Conservation (phyloP, 768 basidiomycete species). For the Megacollybia marginata region DNA sequence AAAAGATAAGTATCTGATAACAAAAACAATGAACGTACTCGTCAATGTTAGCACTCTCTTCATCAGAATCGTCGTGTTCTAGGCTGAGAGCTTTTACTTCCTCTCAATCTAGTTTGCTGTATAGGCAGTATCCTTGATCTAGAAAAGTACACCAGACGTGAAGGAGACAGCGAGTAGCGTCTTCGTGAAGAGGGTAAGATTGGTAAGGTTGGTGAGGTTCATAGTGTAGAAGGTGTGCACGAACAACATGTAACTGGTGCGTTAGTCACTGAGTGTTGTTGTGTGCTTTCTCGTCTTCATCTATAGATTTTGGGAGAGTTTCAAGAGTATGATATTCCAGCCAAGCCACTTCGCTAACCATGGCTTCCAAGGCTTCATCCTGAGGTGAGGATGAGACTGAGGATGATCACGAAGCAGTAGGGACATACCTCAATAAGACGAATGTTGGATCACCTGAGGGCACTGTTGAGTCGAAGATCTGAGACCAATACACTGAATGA, state of each 20-base stretch:
- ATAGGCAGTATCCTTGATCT: too few species aligned
- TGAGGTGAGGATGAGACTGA: not conserved
- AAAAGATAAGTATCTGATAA: too few species aligned
- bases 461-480: conserved; percentile 15
- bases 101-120: too few species aligned
- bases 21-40: too few species aligned
- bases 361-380: conserved; percentile 47
- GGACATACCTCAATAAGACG: conserved; percentile 16
- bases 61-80: too few species aligned
- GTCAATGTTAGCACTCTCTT: too few species aligned
- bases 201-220: too few species aligned
- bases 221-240: conserved; percentile 53
- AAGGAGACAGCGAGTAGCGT: too few species aligned
- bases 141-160: too few species aligned
- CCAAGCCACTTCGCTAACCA: conserved; percentile 43
- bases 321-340: conserved; percentile 32
- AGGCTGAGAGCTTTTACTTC: too few species aligned
- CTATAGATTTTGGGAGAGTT: not conserved
- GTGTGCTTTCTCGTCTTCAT: conserved; percentile 17
- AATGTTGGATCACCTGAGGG: conserved; percentile 24
- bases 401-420: not conserved
- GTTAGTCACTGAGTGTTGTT: conserved; percentile 32
- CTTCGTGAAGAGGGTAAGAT: too few species aligned
- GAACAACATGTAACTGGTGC: conserved; percentile 46
- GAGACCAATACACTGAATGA: conserved; percentile 28